Evolutionary conservation across 768 basidiomycete genomes (phyloP).

Genomic region (Rhodosporidiobolus odoratus): DNA sequence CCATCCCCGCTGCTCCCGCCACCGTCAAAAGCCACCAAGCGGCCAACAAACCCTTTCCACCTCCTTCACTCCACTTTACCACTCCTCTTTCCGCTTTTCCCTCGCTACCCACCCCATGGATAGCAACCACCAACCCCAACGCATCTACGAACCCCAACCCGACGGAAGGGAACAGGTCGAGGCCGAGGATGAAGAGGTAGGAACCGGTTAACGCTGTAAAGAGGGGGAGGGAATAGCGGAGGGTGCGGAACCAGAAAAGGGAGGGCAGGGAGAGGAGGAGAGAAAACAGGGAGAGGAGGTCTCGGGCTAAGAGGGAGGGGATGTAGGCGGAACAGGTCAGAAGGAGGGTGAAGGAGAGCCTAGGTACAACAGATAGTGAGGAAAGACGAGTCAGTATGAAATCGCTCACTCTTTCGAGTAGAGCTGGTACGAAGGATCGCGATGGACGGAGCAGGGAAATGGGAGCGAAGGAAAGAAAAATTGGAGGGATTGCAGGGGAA

Average conservation of each 20-base stretch:
- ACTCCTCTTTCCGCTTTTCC: background rate
- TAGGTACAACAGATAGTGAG: background rate
- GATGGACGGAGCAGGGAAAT: background rate
- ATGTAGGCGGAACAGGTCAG: constrained; percentile 6
- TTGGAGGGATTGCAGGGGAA: too few species aligned
- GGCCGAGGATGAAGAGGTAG: constrained; percentile 18
- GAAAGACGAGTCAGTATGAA: too few species aligned
- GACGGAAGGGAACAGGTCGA: constrained; percentile 12
- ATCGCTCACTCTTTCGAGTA: too few species aligned
- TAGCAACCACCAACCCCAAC: background rate
- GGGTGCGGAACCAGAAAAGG: background rate
- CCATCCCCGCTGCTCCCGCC: background rate
- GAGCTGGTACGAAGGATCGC: too few species aligned
- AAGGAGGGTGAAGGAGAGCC: constrained; percentile 21
- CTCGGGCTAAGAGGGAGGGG: constrained; percentile 11
- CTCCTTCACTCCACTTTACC: background rate
- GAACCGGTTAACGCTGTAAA: constrained; percentile 1
- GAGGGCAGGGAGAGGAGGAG: background rate
- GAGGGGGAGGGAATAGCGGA: constrained; percentile 7
- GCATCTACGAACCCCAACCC: constrained; percentile 20
- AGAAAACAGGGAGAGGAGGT: constrained; percentile 1
- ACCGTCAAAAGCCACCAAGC: constrained; percentile 20
- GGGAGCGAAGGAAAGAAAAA: too few species aligned
- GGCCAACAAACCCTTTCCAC: constrained; percentile 17
- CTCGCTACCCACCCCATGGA: background rate